Percentiles rank a stretch among this genome's conserved stretches.
These are phyloP conservation scores for Sophora flavescens DNA, from an alignment of 306 rosid species.

Conservation along the genomic window DNA sequence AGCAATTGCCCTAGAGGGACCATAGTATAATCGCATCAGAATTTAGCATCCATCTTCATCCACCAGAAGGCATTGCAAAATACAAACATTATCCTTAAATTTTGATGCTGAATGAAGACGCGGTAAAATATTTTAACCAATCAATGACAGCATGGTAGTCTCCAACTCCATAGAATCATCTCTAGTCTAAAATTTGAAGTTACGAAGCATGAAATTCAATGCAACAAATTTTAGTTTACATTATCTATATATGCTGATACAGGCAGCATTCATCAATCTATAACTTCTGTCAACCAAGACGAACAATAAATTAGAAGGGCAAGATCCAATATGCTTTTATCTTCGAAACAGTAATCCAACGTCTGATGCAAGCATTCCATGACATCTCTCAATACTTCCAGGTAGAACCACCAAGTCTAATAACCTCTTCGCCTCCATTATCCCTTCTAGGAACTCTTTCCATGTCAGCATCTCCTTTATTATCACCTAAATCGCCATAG, in stretches of 20 bases:
- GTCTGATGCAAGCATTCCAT: constrained; percentile 41
- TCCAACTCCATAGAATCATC: constrained; percentile 34
- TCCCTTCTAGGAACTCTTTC: constrained; percentile 69
- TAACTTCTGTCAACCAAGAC: constrained; percentile 32
- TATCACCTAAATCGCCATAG: constrained; percentile 79
- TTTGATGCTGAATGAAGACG: background rate
- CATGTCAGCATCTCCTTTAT: constrained; percentile 61
- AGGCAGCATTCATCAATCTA: constrained; percentile 39
- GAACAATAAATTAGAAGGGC: constrained; percentile 28
- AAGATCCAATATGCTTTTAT: constrained; percentile 34
- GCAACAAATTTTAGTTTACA: constrained; percentile 53
- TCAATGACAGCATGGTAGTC: constrained; percentile 29
- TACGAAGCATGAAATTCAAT: constrained; percentile 51
- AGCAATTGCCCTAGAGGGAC: background rate
- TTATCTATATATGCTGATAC: constrained; percentile 42
- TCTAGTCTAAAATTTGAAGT: constrained; percentile 37
- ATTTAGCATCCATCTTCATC: background rate
- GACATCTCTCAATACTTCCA: constrained; percentile 49
- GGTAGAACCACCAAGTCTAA: constrained; percentile 80
- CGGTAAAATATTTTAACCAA: background rate
- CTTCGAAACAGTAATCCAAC: constrained; percentile 22
- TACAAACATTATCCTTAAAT: background rate
- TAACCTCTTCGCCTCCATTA: constrained; percentile 81
- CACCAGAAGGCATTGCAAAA: background rate
- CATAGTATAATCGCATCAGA: background rate